A percentile compares a stretch with the other conserved stretches of the same genome.
These are phyloP conservation scores for Beauveria medogensis DNA, from an alignment of 2,329 filamentous ascomycete genomes.

Conservation along the genomic window DNA sequence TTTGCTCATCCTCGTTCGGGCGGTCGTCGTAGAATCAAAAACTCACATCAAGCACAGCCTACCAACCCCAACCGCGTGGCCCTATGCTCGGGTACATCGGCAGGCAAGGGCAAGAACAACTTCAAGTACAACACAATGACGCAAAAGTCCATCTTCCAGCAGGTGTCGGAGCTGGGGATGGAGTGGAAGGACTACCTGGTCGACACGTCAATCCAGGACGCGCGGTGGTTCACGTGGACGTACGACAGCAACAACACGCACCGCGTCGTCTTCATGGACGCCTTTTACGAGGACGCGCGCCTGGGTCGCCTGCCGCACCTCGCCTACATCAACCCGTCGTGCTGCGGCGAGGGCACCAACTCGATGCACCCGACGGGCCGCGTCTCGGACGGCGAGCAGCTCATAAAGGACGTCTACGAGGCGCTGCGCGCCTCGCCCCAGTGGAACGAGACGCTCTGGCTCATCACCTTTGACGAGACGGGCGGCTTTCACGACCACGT, in stretches of 20 bases:
- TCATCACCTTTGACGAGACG: constrained; percentile 28
- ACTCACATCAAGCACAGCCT: constrained; percentile 20
- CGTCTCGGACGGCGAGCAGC: constrained; percentile 26
- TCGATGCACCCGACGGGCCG: constrained; percentile 27
- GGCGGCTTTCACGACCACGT: constrained; percentile 30
- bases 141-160: constrained; percentile 32
- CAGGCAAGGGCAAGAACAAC: constrained; percentile 24
- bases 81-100: constrained; percentile 22
- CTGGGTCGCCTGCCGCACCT: constrained; percentile 35
- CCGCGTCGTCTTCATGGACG: constrained; percentile 22
- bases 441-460: constrained; percentile 26
- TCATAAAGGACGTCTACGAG: constrained; percentile 29
- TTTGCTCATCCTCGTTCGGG: not conserved
- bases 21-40: too few species aligned
- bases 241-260: constrained; percentile 23
- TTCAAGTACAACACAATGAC: constrained; percentile 21
- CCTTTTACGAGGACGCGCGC: constrained; percentile 35
- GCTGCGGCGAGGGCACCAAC: constrained; percentile 28
- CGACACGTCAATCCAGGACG: constrained; percentile 34
- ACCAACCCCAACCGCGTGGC: constrained; percentile 34
- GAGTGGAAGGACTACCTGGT: constrained; percentile 41
- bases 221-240: constrained; percentile 36
- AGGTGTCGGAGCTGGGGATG: constrained; percentile 29
- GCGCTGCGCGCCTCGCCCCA: constrained; percentile 25
- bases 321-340: constrained; percentile 38